Evolutionary conservation across 2,329 filamentous ascomycete species (phyloP).

Genomic region (Aspergillus hortae): DNA sequence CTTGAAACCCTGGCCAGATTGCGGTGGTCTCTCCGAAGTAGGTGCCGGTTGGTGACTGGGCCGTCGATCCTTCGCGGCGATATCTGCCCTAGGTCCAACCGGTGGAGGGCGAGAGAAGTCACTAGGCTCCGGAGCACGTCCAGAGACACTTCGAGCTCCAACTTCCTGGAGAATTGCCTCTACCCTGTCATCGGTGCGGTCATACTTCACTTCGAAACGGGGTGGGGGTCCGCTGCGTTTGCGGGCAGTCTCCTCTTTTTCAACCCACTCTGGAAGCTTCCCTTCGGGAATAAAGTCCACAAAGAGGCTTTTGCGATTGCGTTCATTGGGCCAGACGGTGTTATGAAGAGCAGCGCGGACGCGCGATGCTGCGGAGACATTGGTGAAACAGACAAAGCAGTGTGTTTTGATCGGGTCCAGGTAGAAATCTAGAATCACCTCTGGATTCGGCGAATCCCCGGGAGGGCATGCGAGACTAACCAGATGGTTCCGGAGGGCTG

Average conservation of each 20-base stretch:
- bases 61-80: slow-evolving; percentile 21
- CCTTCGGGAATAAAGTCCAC: slow-evolving; percentile 85
- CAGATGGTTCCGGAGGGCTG: slow-evolving; percentile 66
- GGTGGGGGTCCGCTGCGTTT: slow-evolving; percentile 43
- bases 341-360: slow-evolving; percentile 75
- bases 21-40: slow-evolving; percentile 12
- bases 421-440: slow-evolving; percentile 66
- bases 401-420: slow-evolving; percentile 85
- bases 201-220: slow-evolving; percentile 72
- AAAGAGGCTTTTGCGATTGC: slow-evolving; percentile 76
- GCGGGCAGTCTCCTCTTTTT: slow-evolving; percentile 57
- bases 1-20: slow-evolving; percentile 46
- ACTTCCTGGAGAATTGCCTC: slow-evolving; percentile 56
- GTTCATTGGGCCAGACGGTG: slow-evolving; percentile 81
- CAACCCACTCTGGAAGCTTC: slow-evolving; percentile 70
- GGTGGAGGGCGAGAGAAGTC: slow-evolving; percentile 21
- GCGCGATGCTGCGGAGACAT: slow-evolving; percentile 66
- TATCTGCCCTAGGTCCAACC: slow-evolving; percentile 23
- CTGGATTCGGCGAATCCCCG: slow-evolving; percentile 48
- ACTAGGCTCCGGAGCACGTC: slow-evolving; percentile 9
- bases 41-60: slow-evolving; percentile 20
- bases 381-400: slow-evolving; percentile 72
- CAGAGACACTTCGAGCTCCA: slow-evolving; percentile 20
- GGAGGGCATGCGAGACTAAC: slow-evolving; percentile 63
- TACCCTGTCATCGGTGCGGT: slow-evolving; percentile 54